Evolutionary conservation across 23 red algal genomes (phyloP).

Genomic region (Rhodosorus marinus): DNA sequence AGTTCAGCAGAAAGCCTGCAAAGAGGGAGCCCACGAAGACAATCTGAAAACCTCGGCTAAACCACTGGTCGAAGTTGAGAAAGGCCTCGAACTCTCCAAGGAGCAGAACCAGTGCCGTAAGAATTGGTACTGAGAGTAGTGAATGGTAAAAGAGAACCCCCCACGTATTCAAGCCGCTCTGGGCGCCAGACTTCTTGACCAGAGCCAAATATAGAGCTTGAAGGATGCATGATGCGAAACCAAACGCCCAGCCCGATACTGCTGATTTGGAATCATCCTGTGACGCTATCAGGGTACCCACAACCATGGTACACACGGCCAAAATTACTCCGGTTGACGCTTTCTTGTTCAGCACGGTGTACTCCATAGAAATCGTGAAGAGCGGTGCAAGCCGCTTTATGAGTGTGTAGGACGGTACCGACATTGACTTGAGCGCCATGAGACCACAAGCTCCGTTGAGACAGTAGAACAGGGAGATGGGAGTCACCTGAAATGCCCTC

Average conservation of each 20-base stretch:
- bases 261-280: slow-evolving; percentile 25
- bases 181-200: slow-evolving; percentile 60
- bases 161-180: slow-evolving; percentile 31
- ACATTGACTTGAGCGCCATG: slow-evolving; percentile 46
- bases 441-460: slow-evolving; percentile 69
- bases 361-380: slow-evolving; percentile 43
- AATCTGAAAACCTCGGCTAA: slow-evolving; percentile 22
- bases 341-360: slow-evolving; percentile 19
- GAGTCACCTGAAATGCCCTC: slow-evolving; percentile 20
- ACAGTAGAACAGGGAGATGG: slow-evolving; percentile 59
- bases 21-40: slow-evolving; percentile 28
- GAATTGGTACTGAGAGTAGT: slow-evolving; percentile 48
- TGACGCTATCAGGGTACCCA: slow-evolving; percentile 50
- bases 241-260: slow-evolving; percentile 30
- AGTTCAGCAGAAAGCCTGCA: slow-evolving; percentile 66
- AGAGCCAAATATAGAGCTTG: slow-evolving; percentile 70
- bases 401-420: slow-evolving; percentile 56
- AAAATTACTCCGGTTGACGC: slow-evolving; percentile 10
- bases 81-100: slow-evolving; percentile 28
- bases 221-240: slow-evolving; percentile 49
- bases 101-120: slow-evolving; percentile 17
- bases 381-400: slow-evolving; percentile 81
- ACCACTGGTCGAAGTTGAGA: slow-evolving; percentile 20
- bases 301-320: slow-evolving; percentile 37
- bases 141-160: slow-evolving; percentile 67